Evolutionary conservation across 192 early-diverging fungal species (phyloP), one percentile per base, ranked within the genome.

Genomic region (Spinellus fusiger): DNA sequence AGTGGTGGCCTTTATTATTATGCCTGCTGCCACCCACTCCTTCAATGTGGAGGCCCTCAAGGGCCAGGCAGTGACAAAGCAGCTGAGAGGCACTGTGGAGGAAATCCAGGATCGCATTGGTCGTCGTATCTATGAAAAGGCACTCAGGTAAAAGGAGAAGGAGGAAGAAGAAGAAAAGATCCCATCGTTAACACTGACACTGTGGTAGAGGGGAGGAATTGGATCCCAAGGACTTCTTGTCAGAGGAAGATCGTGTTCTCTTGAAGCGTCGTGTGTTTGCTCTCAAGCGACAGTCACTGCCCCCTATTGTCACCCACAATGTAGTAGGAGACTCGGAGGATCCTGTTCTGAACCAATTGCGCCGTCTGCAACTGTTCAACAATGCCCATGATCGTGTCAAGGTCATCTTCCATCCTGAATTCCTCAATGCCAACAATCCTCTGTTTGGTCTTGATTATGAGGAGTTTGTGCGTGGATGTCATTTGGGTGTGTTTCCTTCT

Each of bases 351-450:
- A 81, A 49, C 38, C 85, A 92, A 54, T 73, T 96, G 38, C 91
- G 93, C 40, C 76, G 84, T 9, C 77, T 90, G 32, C 80, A 83
- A 16, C 74, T 98, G 37, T 94, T 94, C 77, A 98, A 98, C 82
- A 78, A 85, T 64, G 83, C 89, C 51, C 73, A 80, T 25, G 96
- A 98, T 76, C 86, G 93, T 56, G 94, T 96, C 69, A 98, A 96
- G 79, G 81, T 98, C 10, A 82, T 98, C 6, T 98, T 95, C 86
- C 96, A 98, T 61, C 96, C 96, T n/a, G 94, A 98, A 73, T 98
- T 95, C 77, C 77, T 98, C 48, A 95, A 88, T 76, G 80, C 93
- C 23, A 96, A 94, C 81, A 95, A 92, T 79, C 96, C 96, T 1
- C 74, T 98, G 9, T 77, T 96, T 29, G 87, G 89, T 15, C 76